Conservation (phyloP, 441 rosid species). For the California macrophylla region DNA sequence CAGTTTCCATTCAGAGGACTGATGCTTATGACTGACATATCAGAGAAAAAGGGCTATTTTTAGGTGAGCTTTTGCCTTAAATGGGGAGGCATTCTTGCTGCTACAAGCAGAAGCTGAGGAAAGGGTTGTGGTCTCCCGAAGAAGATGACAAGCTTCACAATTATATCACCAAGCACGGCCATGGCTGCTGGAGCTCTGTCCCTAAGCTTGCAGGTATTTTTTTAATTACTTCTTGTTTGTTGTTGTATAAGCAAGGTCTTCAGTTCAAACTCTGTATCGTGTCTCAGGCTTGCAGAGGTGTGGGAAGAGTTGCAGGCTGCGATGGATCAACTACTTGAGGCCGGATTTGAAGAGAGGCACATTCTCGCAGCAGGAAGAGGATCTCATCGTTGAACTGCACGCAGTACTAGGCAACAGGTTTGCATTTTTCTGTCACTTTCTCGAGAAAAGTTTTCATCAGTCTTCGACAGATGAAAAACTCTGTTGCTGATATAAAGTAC, state of each 20-base stretch:
- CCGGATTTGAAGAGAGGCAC: constrained; percentile 87
- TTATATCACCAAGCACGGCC: constrained; percentile 12
- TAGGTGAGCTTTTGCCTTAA: neutral
- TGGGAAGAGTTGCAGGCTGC: constrained; percentile 69
- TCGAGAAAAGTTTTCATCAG: no score
- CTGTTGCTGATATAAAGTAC: no score
- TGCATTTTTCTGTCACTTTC: no score
- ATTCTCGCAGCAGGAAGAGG: constrained; percentile 66
- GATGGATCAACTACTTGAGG: constrained; percentile 82
- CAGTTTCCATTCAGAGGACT: no score
- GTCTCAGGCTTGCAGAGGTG: constrained; percentile 78
- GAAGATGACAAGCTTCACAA: neutral
- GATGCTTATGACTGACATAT: neutral
- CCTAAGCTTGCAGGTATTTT: constrained; percentile 9
- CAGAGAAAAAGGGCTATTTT: neutral
- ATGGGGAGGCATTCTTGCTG: constrained; percentile 19
- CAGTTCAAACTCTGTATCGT: no score
- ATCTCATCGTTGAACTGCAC: constrained; percentile 63
- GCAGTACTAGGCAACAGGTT: constrained; percentile 67
- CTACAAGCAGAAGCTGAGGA: constrained; percentile 23
- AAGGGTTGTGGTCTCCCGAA: constrained; percentile 23
- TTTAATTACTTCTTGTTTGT: no score
- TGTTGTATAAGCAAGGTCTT: no score
- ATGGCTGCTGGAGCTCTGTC: constrained; percentile 19
- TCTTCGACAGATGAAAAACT: no score